Conservation (phyloP, 2,329 filamentous ascomycete genomes). For the Rutstroemia sp. region DNA sequence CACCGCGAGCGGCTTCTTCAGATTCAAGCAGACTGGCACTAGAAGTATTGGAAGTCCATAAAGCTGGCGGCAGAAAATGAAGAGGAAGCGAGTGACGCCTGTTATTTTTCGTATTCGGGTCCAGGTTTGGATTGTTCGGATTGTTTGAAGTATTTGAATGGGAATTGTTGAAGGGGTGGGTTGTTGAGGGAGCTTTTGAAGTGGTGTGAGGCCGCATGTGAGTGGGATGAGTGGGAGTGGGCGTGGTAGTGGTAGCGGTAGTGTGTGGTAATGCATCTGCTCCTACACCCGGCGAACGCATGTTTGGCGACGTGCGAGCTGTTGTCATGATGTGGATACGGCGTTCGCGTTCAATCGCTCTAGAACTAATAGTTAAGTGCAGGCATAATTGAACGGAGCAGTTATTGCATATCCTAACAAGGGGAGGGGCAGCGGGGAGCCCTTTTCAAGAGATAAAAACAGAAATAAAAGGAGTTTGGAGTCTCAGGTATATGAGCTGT, state of each 20-base stretch:
- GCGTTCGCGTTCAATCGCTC: background rate
- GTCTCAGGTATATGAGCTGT: background rate
- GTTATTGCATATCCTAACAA: background rate
- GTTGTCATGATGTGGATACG: conserved; percentile 6
- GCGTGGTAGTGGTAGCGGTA: background rate
- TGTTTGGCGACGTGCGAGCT: background rate
- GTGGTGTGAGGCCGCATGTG: conserved; percentile 8
- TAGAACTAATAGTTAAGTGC: background rate
- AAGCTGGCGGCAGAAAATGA: conserved; percentile 25
- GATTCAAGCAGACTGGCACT: conserved; percentile 28
- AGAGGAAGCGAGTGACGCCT: conserved; percentile 27
- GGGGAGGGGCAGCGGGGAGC: background rate
- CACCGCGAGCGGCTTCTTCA: conserved; percentile 28
- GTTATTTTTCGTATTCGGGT: background rate
- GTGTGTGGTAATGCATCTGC: background rate
- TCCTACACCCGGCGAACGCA: conserved; percentile 2
- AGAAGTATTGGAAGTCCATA: conserved; percentile 28
- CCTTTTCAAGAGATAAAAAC: background rate
- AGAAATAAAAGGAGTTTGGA: too few relatives aligned
- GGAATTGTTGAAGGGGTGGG: background rate
- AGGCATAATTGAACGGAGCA: background rate
- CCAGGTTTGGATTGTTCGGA: background rate
- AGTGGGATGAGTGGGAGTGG: background rate
- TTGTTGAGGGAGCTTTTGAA: background rate
- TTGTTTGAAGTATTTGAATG: background rate